Percentiles rank a stretch among this genome's conserved stretches.
Conservation (phyloP, 371 early-diverging fungal genomes). For the Actinomortierella ambigua region DNA sequence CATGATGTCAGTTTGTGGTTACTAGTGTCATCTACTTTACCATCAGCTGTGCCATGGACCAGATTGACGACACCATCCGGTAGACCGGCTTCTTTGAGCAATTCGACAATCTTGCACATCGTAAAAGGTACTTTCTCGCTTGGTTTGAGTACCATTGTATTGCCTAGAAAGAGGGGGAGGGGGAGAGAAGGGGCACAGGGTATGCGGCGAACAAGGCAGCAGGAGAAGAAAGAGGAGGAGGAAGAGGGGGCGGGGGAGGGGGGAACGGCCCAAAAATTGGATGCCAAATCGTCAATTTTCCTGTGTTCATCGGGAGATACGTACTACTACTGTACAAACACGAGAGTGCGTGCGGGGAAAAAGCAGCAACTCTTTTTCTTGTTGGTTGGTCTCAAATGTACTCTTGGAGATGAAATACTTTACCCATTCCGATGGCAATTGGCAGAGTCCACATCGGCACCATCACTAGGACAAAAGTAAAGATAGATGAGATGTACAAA, state of each 20-base stretch:
- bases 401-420: background rate
- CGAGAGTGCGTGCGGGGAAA: too few relatives aligned
- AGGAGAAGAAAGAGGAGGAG: background rate
- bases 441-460: constrained; percentile 80
- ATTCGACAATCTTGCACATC: constrained; percentile 60
- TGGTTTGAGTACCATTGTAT: constrained; percentile 76
- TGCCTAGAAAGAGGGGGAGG: constrained; percentile 48
- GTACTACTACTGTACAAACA: too few relatives aligned
- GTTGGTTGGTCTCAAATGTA: background rate
- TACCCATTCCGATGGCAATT: constrained; percentile 63
- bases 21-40: constrained; percentile 18
- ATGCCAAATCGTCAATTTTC: too few relatives aligned
- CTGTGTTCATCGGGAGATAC: too few relatives aligned
- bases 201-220: background rate
- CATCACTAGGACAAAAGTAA: constrained; percentile 51
- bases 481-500: too few relatives aligned
- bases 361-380: too few relatives aligned
- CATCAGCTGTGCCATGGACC: constrained; percentile 62
- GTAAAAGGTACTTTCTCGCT: constrained; percentile 80
- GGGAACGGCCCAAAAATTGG: too few relatives aligned
- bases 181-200: background rate
- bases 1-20: too few relatives aligned
- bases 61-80: constrained; percentile 80
- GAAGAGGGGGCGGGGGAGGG: too few relatives aligned
- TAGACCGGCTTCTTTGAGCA: constrained; percentile 62